These are phyloP conservation scores for Aspergillus nidulans DNA, from an alignment of 495 filamentous ascomycete genomes.

Conservation along the genomic window DNA sequence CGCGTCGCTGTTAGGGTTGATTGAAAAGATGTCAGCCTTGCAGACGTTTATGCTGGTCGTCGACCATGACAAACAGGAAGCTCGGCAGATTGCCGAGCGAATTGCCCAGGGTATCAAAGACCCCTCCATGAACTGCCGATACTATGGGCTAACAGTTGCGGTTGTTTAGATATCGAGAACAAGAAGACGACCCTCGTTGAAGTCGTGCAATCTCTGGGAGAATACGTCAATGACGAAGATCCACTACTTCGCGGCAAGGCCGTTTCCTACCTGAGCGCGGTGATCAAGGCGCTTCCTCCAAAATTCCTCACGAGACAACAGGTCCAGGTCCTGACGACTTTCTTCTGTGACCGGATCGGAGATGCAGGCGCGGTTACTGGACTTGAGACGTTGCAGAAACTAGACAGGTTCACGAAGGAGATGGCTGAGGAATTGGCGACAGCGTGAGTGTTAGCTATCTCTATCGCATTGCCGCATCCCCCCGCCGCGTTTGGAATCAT, in stretches of 20 bases:
- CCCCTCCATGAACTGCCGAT: conserved; percentile 6
- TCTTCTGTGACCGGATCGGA: conserved; percentile 58
- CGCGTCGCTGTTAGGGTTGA: conserved; percentile 6
- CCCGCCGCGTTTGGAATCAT: not conserved
- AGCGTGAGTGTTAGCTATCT: conserved; percentile 40
- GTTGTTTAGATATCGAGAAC: conserved; percentile 51
- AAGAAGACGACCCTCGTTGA: conserved; percentile 62
- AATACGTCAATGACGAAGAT: conserved; percentile 71
- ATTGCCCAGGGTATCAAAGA: conserved; percentile 50
- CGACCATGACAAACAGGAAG: conserved; percentile 59
- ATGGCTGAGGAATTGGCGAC: conserved; percentile 44
- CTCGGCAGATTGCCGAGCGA: conserved; percentile 51
- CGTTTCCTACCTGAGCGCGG: conserved; percentile 62
- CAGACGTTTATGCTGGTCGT: conserved; percentile 62
- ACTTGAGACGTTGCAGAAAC: conserved; percentile 41
- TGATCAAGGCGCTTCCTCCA: conserved; percentile 54
- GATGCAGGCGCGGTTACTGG: conserved; percentile 54
- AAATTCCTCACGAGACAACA: conserved; percentile 65
- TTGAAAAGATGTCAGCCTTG: conserved; percentile 54
- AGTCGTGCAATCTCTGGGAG: conserved; percentile 61
- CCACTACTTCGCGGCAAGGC: conserved; percentile 58
- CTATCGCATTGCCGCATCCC: not conserved
- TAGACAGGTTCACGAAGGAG: conserved; percentile 46
- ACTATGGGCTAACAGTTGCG: conserved; percentile 13
- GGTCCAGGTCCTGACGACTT: conserved; percentile 54